These are phyloP conservation scores for Sclerotiophoma versabilis DNA, from an alignment of 2,329 filamentous ascomycete genomes.

Conservation along the genomic window DNA sequence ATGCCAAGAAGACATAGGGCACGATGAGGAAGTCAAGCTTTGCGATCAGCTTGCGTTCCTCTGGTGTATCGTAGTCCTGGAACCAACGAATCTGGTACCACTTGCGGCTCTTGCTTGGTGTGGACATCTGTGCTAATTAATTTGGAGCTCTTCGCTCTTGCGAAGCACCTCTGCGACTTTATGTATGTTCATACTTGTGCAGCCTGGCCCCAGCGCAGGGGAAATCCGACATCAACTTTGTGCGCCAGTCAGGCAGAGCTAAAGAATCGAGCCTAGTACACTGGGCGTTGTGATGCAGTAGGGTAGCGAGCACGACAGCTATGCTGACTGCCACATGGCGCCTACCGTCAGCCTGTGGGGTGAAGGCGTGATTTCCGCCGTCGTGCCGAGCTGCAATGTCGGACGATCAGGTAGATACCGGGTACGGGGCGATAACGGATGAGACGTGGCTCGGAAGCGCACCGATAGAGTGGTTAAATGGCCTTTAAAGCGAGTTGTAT, in stretches of 20 bases:
- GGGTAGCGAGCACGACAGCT: conserved; percentile 23
- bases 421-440: conserved; percentile 19
- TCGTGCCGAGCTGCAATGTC: conserved; percentile 16
- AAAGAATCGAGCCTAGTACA: neutral
- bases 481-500: conserved; percentile 15
- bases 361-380: conserved; percentile 40
- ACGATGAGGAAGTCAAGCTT: conserved; percentile 65
- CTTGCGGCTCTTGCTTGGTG: conserved; percentile 21
- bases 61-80: conserved; percentile 54
- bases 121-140: conserved; percentile 7
- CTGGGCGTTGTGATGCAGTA: conserved; percentile 3
- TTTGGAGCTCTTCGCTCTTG: neutral
- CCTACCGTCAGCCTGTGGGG: conserved; percentile 41
- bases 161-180: neutral
- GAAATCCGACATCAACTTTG: neutral
- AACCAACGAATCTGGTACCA: conserved; percentile 43
- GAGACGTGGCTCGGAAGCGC: neutral
- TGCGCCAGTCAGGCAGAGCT: neutral
- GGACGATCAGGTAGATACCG: conserved; percentile 3
- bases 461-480: neutral
- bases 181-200: conserved; percentile 5
- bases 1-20: conserved; percentile 60
- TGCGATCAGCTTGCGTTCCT: conserved; percentile 60
- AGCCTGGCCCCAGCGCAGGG: neutral
- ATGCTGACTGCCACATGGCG: conserved; percentile 18